Base-by-base conservation (phyloP, 2,329 filamentous ascomycete genomes). In the Phaeosphaeriaceae sp. region DNA sequence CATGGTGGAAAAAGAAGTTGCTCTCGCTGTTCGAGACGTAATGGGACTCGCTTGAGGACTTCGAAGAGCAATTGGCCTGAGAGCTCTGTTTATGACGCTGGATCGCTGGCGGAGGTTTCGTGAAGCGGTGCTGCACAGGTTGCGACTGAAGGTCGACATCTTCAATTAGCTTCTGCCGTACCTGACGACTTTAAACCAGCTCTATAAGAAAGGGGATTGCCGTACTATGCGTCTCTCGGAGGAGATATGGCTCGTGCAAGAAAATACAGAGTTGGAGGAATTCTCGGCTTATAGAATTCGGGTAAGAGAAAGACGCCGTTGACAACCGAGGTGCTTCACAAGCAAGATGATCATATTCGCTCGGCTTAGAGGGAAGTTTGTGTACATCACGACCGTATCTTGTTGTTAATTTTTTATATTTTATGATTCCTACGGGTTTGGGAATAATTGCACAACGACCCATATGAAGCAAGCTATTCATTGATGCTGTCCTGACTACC, bases 61-160 rank as follows among this genome's bases (percentile, higher is more conserved):
- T 46, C 64, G 56, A 42, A 67, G 56, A 42, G 68, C 67, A 70
- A 72, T 68, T 68, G 71, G 70, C 56, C 71, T 68, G 29, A 66
- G 42, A 50, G 71, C 65, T 71, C 66, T 72, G 58, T 60, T 65
- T 56, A 60, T 53, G 55, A 71, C 38, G 56, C 51, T 53, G 32
- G 68, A 66, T 37, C 68, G 65, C 51, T 71, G 68, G 55, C 72
- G 69, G 41, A 74, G 60, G 42, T 67, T 61, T 56, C 71, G 69
- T 52, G 70, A 68, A 49, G 71, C 71, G 54, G 70, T 66, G 59
- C 64, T 69, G 68, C 68, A 74, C 52, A 75, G 58, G 58, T 68
- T 73, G 65, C 72, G 72, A 70, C 71, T 74, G 69, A 74, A 70
- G 66, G 71, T 64, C 64, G 72, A 74, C 72, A 74, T 74, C 44